Percentiles rank a stretch among this genome's conserved stretches.
Conservation (phyloP, 2,329 filamentous ascomycete species). For the Fusarium guadeloupense region DNA sequence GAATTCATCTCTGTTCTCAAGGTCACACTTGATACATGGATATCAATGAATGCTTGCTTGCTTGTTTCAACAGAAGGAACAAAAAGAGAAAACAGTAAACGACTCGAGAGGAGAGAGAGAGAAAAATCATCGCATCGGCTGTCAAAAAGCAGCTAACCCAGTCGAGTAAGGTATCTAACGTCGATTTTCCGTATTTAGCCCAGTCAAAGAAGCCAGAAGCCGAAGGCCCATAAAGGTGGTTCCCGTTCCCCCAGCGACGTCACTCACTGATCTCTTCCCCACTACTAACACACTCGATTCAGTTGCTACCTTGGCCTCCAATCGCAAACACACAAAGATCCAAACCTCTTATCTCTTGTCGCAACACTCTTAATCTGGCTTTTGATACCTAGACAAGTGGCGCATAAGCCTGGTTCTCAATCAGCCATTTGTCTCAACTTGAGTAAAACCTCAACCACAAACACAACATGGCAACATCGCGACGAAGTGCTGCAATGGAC, state of each 20-base stretch:
- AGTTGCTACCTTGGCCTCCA: too few species aligned
- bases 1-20: neutral
- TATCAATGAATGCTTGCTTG: neutral
- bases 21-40: constrained; percentile 5
- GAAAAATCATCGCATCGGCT: constrained; percentile 26
- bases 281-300: constrained; percentile 5
- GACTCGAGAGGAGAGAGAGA: neutral
- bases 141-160: constrained; percentile 24
- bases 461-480: constrained; percentile 34
- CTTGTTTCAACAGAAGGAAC: constrained; percentile 4
- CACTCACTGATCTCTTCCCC: constrained; percentile 40
- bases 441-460: neutral
- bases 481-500: constrained; percentile 34
- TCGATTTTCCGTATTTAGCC: neutral
- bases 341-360: constrained; percentile 9
- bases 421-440: neutral
- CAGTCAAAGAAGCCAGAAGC: too few species aligned
- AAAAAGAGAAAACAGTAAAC: neutral
- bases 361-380: neutral
- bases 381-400: constrained; percentile 12
- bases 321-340: constrained; percentile 19
- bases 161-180: constrained; percentile 13
- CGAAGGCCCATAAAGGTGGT: neutral
- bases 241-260: constrained; percentile 44
- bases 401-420: neutral